These are phyloP conservation scores for Tympanopsis confertula DNA, from an alignment of 2,329 filamentous ascomycete species.

Conservation along the genomic window DNA sequence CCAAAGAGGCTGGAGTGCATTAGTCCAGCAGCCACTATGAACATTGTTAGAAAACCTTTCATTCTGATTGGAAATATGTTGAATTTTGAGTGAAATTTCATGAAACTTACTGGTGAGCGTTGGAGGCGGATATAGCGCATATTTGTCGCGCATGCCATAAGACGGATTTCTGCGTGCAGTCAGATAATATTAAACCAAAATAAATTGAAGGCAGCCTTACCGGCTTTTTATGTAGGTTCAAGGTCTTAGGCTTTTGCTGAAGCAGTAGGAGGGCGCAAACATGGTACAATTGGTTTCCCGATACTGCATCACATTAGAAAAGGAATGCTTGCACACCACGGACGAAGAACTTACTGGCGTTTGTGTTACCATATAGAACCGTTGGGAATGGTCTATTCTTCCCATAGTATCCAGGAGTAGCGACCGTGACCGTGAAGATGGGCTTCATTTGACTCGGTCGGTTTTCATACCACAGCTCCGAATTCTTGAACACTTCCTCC, in stretches of 20 bases:
- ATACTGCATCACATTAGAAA: slow-evolving; percentile 10
- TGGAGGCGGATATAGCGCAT: slow-evolving; percentile 29
- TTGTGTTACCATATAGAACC: slow-evolving; percentile 13
- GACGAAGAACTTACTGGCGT: slow-evolving; percentile 11
- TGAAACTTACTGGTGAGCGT: slow-evolving; percentile 19
- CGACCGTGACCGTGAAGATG: slow-evolving; percentile 9
- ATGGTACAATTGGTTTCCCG: slow-evolving; percentile 21
- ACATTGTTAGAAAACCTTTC: not conserved
- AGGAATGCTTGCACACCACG: slow-evolving; percentile 5
- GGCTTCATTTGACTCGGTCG: slow-evolving; percentile 15
- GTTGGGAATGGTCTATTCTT: slow-evolving; percentile 11
- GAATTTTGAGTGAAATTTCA: no score
- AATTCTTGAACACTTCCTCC: not conserved
- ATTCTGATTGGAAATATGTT: no score
- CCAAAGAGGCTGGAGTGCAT: not conserved
- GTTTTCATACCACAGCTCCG: slow-evolving; percentile 3
- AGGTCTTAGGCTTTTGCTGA: slow-evolving; percentile 14
- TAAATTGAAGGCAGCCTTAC: slow-evolving; percentile 5
- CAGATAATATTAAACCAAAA: not conserved
- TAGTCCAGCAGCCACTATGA: not conserved
- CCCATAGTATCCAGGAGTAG: slow-evolving; percentile 4
- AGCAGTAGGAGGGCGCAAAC: slow-evolving; percentile 15
- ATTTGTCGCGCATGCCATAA: slow-evolving; percentile 33
- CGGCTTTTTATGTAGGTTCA: slow-evolving; percentile 10
- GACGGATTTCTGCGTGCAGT: slow-evolving; percentile 22